Percentiles rank a stretch among this genome's conserved stretches.
These are phyloP conservation scores for Zychaea mexicana DNA, from an alignment of 371 early-diverging fungal genomes.

Conservation along the genomic window DNA sequence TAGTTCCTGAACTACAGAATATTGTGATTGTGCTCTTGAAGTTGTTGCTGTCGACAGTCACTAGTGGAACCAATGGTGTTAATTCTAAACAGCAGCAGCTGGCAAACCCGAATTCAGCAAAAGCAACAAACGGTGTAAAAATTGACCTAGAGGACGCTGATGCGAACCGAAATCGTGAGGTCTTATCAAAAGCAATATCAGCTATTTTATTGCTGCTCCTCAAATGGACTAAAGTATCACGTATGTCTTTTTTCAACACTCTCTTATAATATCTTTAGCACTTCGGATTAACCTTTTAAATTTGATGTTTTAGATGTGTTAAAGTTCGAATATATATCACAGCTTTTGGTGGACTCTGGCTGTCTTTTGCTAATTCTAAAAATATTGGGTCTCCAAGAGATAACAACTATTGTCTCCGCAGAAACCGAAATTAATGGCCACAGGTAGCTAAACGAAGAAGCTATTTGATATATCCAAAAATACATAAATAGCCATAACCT, in stretches of 20 bases:
- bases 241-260: conserved; percentile 30
- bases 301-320: conserved; percentile 69
- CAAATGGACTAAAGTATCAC: conserved; percentile 71
- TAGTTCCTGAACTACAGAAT: conserved; percentile 49
- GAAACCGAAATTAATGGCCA: conserved; percentile 65
- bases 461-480: not conserved
- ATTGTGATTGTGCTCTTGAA: conserved; percentile 54
- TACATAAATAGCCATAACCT: not conserved
- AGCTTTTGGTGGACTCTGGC: conserved; percentile 81
- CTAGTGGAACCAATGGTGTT: conserved; percentile 3
- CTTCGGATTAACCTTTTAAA: no score
- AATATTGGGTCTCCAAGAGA: conserved; percentile 78
- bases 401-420: conserved; percentile 49
- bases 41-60: conserved; percentile 43
- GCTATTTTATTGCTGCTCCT: conserved; percentile 69
- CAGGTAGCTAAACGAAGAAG: conserved; percentile 47
- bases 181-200: conserved; percentile 76
- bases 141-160: conserved; percentile 55
- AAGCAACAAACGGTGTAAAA: not conserved
- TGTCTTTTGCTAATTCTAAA: conserved; percentile 80
- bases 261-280: not conserved
- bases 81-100: conserved; percentile 12
- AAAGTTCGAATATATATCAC: conserved; percentile 79
- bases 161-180: conserved; percentile 67
- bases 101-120: not conserved